These are phyloP conservation scores for Phytophthora hibernalis DNA, from an alignment of 352 stramenopile species.

Conservation along the genomic window DNA sequence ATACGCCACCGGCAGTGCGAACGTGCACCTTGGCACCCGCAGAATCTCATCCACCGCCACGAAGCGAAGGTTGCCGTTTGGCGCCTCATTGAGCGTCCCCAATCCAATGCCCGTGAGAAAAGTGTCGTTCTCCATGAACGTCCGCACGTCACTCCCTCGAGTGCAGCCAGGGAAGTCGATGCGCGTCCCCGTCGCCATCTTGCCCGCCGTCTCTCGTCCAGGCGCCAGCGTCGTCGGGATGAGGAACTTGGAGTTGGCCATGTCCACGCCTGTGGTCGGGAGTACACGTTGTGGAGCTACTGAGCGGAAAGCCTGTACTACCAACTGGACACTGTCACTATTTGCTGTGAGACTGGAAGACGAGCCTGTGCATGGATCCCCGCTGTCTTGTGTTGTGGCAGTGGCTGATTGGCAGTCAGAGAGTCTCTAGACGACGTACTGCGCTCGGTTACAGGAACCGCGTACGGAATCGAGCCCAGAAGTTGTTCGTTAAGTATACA, in stretches of 20 bases:
- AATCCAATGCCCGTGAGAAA: constrained; percentile 54
- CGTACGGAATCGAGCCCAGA: constrained; percentile 45
- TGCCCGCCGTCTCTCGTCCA: constrained; percentile 39
- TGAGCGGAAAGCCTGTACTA: constrained; percentile 64
- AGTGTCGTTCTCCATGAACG: constrained; percentile 70
- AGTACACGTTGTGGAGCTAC: constrained; percentile 58
- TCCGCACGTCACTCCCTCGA: constrained; percentile 45
- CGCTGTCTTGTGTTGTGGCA: constrained; percentile 22
- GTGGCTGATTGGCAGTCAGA: constrained; percentile 15
- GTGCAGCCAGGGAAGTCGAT: constrained; percentile 27
- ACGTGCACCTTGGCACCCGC: constrained; percentile 75
- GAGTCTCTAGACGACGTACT: constrained; percentile 54
- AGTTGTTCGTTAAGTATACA: constrained; percentile 68
- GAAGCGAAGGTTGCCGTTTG: constrained; percentile 47
- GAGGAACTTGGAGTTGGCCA: constrained; percentile 80
- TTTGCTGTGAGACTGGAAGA: constrained; percentile 28
- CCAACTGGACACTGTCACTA: constrained; percentile 53
- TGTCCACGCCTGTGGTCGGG: constrained; percentile 68
- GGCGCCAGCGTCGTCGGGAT: constrained; percentile 64
- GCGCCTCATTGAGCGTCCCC: constrained; percentile 36
- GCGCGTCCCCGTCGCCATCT: constrained; percentile 20
- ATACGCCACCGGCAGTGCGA: constrained; percentile 74
- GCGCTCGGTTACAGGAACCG: constrained; percentile 53
- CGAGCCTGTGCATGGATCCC: constrained; percentile 23
- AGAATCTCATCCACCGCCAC: constrained; percentile 84